Evolutionary conservation across 148 eudicot genomes (phyloP).

Genomic region (Hydrangea macrophylla): DNA sequence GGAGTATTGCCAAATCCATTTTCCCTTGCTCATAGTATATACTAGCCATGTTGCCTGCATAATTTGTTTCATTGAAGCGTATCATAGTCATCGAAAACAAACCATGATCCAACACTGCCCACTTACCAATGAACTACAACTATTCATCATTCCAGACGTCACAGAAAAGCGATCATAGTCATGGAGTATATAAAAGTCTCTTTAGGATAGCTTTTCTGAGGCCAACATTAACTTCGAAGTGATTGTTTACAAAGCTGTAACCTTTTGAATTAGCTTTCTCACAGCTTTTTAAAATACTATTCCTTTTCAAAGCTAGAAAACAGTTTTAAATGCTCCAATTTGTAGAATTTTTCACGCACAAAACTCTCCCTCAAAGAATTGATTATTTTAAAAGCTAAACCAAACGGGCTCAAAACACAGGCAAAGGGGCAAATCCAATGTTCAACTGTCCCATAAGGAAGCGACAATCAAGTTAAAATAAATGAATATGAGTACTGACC

Average conservation of each 20-base stretch:
- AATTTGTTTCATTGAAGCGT: slow-evolving; percentile 1
- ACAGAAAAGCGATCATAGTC: background rate
- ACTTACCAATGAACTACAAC: background rate
- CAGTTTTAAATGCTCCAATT: too few relatives aligned
- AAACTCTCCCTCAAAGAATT: too few relatives aligned
- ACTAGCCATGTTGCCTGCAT: slow-evolving; percentile 79
- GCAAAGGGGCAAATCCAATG: background rate
- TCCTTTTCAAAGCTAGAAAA: too few relatives aligned
- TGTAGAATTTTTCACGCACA: too few relatives aligned
- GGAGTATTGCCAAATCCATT: slow-evolving; percentile 74
- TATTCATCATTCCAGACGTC: background rate
- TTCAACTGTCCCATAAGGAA: background rate
- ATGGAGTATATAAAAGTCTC: too few relatives aligned
- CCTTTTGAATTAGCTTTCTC: too few relatives aligned
- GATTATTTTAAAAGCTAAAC: too few relatives aligned
- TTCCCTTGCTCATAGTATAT: slow-evolving; percentile 87
- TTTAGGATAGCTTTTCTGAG: too few relatives aligned
- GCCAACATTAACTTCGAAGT: too few relatives aligned
- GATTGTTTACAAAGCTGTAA: too few relatives aligned
- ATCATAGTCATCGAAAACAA: background rate
- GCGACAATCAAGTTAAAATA: slow-evolving; percentile 1
- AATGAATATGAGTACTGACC: slow-evolving; percentile 43
- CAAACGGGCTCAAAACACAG: too few relatives aligned
- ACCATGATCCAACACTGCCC: background rate
- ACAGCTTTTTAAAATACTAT: too few relatives aligned